phyloP scores from a whole-genome alignment of 768 basidiomycete species.

The Cyclocybe aegerita region DNA sequence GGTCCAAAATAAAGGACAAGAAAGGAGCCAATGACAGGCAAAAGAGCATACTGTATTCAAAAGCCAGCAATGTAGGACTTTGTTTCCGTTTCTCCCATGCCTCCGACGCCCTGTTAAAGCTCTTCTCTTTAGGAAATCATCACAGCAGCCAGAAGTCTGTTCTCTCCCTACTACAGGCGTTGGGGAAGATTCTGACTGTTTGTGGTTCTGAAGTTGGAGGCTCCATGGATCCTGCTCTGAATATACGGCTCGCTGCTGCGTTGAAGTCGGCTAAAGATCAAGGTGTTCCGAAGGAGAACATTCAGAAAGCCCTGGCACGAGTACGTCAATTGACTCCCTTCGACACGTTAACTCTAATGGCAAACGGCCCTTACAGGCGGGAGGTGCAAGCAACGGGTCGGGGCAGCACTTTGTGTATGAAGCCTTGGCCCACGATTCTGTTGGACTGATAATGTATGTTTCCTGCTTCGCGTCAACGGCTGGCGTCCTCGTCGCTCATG shows the following conservation, averaged over 20 bases:
- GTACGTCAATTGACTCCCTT: conserved; percentile 24
- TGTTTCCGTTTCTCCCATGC: background rate
- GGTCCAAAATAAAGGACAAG: conserved; percentile 76
- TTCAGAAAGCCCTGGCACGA: conserved; percentile 59
- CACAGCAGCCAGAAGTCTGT: conserved; percentile 58
- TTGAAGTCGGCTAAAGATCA: conserved; percentile 55
- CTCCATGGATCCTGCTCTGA: conserved; percentile 53
- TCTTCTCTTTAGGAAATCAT: conserved; percentile 51
- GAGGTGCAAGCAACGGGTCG: conserved; percentile 47
- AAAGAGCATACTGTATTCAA: conserved; percentile 57
- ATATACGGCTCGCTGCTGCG: conserved; percentile 49
- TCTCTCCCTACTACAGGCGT: background rate
- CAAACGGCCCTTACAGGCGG: conserved; percentile 23
- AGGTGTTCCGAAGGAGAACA: conserved; percentile 69
- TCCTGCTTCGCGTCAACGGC: background rate
- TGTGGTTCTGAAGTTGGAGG: conserved; percentile 44
- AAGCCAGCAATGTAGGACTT: conserved; percentile 51
- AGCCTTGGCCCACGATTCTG: conserved; percentile 53
- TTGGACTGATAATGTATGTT: conserved; percentile 65
- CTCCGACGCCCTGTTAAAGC: background rate
- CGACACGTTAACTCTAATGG: too few species aligned
- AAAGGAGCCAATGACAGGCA: conserved; percentile 66
- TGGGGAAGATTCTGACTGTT: conserved; percentile 2
- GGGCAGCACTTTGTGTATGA: conserved; percentile 59
- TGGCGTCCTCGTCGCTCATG: background rate